These are phyloP conservation scores for Abortiporus biennis DNA, from an alignment of 1,284 basidiomycete species.

Conservation along the genomic window DNA sequence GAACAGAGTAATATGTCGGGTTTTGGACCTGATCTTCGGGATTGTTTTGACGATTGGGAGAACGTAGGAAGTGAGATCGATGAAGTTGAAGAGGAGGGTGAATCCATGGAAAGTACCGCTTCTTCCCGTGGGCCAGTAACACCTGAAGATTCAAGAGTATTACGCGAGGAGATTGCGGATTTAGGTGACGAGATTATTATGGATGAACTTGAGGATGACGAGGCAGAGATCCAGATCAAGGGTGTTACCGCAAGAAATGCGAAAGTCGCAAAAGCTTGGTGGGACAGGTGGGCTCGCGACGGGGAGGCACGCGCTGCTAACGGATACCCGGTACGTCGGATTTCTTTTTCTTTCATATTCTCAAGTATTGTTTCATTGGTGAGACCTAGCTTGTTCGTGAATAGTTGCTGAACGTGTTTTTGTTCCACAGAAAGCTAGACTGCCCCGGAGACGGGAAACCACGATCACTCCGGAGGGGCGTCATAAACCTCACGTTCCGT, in stretches of 20 bases:
- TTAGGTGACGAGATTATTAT: conserved; percentile 14
- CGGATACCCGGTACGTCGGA: conserved; percentile 18
- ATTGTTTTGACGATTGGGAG: conserved; percentile 33
- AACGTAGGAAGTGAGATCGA: conserved; percentile 47
- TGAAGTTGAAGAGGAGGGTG: conserved; percentile 30
- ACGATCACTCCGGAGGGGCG: conserved; percentile 39
- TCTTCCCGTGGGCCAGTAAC: conserved; percentile 26
- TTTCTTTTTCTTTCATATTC: conserved; percentile 3
- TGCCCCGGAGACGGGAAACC: conserved; percentile 38
- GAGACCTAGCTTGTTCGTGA: neutral
- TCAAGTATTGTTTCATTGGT: too few relatives aligned
- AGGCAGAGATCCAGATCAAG: conserved; percentile 2
- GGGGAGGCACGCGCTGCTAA: conserved; percentile 11
- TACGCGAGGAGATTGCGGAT: conserved; percentile 12
- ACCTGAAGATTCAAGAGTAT: conserved; percentile 18
- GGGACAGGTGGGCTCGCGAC: conserved; percentile 42
- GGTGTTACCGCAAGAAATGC: conserved; percentile 15
- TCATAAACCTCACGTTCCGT: conserved; percentile 16
- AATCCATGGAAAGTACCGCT: conserved; percentile 22
- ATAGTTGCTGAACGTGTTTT: conserved; percentile 9
- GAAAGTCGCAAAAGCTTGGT: conserved; percentile 55
- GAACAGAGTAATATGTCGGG: conserved; percentile 9
- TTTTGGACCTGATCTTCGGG: conserved; percentile 41
- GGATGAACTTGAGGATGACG: conserved; percentile 15
- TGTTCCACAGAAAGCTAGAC: conserved; percentile 23